Evolutionary conservation across 1,284 basidiomycete species (phyloP), one percentile per base, ranked within the genome.

Genomic region (Apiotrichum gamsii): DNA sequence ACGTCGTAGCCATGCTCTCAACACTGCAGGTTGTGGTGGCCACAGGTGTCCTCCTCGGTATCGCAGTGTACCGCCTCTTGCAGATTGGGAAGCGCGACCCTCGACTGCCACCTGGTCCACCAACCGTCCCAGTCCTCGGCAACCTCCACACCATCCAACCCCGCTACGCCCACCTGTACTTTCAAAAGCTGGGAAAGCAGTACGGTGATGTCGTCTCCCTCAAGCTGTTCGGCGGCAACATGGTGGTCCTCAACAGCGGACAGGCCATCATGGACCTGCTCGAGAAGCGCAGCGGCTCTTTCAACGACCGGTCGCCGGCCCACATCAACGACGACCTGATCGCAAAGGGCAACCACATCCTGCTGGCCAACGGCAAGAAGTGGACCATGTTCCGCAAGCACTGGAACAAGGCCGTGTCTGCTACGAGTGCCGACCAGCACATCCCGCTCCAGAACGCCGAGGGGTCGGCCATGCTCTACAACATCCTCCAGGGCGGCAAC

Each of bases 81-180:
- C 29, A 20, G 19, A 19, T 47, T 19, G 45, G 45, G 1, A 40
- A 36, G 21, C 39, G 45, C 32, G 45, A 47, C 34, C 13, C 23
- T 5, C 45, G 39, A 20, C 28, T 47, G 28, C 45, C 45, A 4
- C 45, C 45, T 5, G 45, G 45, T 4, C 45, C 45, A 10, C 45
- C 45, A 2, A 47, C 45, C 3, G 28, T 31, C 20, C 45, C 45
- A 3, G n/a, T 41, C 13, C 29, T 47, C 9, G 45, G 45, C 33
- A 47, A 47, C 39, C 45, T 47, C 5, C 35, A 20, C 20, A 47
- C 45, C 31, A 47, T 47, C 24, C 45, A 39, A 11, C 45, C 45
- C 13, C 45, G 45, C 23, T 47, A 47, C n/a, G 45, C 45, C 0
- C 45, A 47, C 32, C 39, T 47, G 24, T 47, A 47, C 33, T 47